Evolutionary conservation across 345 rosid species (phyloP), one percentile per base, ranked within the genome.

Genomic region (Rhodomyrtus tomentosa): DNA sequence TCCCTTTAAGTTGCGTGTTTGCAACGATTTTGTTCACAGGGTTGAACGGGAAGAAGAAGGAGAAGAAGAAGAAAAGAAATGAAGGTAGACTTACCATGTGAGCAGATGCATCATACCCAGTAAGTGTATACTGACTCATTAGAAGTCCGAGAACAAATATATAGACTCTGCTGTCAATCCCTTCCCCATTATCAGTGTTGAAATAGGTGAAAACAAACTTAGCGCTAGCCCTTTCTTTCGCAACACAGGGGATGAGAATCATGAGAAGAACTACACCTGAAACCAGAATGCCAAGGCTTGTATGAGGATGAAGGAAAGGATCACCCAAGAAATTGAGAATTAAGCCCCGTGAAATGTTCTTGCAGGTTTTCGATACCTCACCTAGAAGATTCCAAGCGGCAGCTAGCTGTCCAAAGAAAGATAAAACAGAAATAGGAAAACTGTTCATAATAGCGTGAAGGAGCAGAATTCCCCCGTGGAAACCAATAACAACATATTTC

Each of bases 101-200:
- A 84, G 98, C 98, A 80, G 99, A 97, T 3, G 98, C 98, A 90
- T 97, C 98, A 80, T 95, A 95, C 25, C 98, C 99, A 27, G 95
- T 88, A 51, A 97, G 93, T 38, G 99, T 97, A 82, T 97, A 95
- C 88, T 97, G 98, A 88, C 96, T 95, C 99, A 97, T 94, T 27
- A 97, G 92, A 84, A 97, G 96, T 56, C 99, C 99, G 42, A 95
- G 88, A 82, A 94, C 94, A 83, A 97, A 97, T 50, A 97, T 95
- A 90, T 97, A 95, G 76, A 82, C 85, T 85, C 91, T 93, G 84
- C 87, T 93, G 82, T 84, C 81, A 74, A 97, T 94, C 83, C 98
- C 98, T 20, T 88, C 91, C 25, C 88, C 95, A 59, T 97, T 95
- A 50, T 94, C 98, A 32, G 98, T 90, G 83, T 95, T 94, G 88